Base-by-base conservation (phyloP, 148 eudicot genomes). In the Tetragonia tetragonoides region DNA sequence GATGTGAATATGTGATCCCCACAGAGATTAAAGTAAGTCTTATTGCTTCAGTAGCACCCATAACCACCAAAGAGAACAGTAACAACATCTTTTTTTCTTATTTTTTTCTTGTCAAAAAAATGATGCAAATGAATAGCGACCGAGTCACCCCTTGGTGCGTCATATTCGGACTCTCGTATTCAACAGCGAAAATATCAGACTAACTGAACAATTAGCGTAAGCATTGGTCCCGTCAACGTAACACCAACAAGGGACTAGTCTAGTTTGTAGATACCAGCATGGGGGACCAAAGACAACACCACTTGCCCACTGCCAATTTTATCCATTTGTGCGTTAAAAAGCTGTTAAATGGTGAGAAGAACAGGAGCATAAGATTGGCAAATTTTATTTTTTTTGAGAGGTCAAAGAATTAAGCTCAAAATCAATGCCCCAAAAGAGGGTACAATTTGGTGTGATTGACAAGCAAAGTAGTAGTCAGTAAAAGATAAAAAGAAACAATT, bases 1-100 rank as follows among this genome's bases (percentile, higher is more conserved):
- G 38, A 23, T 23, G 67, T n/a, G n/a, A n/a, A n/a, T n/a, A n/a
- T n/a, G n/a, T 63, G 67, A 63, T 63, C 67, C 67, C 67, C 67
- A 63, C 67, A 63, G 28, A 11, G 28, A 63, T 28, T 63, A 20
- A 63, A 23, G 66, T 3, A 11, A 15, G 66, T 1, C 3, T 63
- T 61, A 1, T 63, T 63, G 67, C 39, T 63, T 63, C 15, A 63
- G 12, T 0, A 63, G 15, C 67, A 63, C 67, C 67, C 67, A 11
- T 63, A 63, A 63, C 67, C 34, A 63, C 14, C 38, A 63, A 20
- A 28, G 67, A 63, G 14, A 24, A 63, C 39, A 63, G n/a, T n/a
- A n/a, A n/a, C n/a, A n/a, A n/a, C n/a, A n/a, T n/a, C n/a, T n/a
- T n/a, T n/a, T n/a, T n/a, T n/a, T n/a, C n/a, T n/a, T n/a, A n/a